Conservation (phyloP, 768 basidiomycete genomes). For the Psilocybe cyanescens region DNA sequence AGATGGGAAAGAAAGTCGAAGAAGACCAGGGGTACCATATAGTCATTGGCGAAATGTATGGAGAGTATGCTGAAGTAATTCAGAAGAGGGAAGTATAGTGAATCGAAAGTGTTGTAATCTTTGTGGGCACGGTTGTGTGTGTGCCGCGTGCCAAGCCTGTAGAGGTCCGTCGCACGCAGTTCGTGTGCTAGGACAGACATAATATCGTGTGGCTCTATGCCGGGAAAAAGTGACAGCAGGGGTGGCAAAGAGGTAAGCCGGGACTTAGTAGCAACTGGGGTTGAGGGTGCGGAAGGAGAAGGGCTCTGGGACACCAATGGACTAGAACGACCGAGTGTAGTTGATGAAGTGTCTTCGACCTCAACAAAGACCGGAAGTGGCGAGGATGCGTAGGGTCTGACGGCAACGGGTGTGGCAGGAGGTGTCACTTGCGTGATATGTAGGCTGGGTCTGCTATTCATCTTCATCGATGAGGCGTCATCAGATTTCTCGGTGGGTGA, state of each 20-base stretch:
- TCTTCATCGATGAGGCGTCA: background rate
- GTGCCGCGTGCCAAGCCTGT: background rate
- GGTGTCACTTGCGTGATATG: background rate
- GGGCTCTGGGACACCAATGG: background rate
- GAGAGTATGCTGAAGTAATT: background rate
- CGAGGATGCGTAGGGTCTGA: background rate
- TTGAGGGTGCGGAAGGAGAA: no score
- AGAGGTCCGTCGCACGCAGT: background rate
- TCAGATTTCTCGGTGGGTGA: background rate
- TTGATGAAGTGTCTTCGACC: no score
- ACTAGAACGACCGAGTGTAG: background rate
- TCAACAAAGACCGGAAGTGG: no score
- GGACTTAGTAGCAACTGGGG: no score
- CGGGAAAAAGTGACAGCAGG: background rate
- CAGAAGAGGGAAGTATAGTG: background rate
- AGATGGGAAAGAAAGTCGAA: background rate
- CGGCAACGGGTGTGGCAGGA: background rate
- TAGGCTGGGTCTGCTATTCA: background rate
- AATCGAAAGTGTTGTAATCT: background rate
- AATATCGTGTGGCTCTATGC: background rate
- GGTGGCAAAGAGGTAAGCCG: background rate
- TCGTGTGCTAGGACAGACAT: background rate
- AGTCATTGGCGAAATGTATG: background rate
- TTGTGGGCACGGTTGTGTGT: background rate
- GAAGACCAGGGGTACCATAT: background rate